phyloP scores from a whole-genome alignment of 2,329 filamentous ascomycete genomes.

The Fusarium tupiense region DNA sequence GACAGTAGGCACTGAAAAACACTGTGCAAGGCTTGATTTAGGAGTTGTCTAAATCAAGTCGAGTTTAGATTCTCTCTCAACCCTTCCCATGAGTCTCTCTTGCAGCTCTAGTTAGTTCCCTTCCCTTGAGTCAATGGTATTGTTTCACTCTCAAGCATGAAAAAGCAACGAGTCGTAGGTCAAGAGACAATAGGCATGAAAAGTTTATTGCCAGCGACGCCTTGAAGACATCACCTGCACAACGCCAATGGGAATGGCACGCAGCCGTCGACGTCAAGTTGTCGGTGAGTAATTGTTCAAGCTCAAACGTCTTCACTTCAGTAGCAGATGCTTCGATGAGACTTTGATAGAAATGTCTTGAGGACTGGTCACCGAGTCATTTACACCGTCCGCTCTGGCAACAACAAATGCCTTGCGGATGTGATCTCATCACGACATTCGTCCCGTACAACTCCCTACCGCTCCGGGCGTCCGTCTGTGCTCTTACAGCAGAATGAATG shows the following conservation, averaged over 20 bases:
- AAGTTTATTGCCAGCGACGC: conserved; percentile 14
- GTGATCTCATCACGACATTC: neutral
- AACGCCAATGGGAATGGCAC: neutral
- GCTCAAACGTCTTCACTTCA: neutral
- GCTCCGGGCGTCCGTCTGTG: conserved; percentile 28
- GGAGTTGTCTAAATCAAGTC: conserved; percentile 1
- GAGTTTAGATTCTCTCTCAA: neutral
- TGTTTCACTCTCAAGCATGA: conserved; percentile 10
- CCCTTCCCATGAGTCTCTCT: neutral
- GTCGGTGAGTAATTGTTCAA: conserved; percentile 15
- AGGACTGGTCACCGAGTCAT: conserved; percentile 1
- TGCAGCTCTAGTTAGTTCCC: conserved; percentile 2
- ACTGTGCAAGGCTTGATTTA: conserved; percentile 9
- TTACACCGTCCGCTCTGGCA: neutral
- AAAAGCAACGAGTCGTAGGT: conserved; percentile 10
- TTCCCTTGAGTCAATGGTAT: conserved; percentile 12
- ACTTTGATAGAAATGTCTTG: neutral
- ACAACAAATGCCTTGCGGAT: conserved; percentile 4
- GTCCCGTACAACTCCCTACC: neutral
- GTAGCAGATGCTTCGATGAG: neutral
- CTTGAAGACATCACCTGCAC: conserved; percentile 24
- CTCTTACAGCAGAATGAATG: conserved; percentile 26
- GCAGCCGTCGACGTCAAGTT: conserved; percentile 26
- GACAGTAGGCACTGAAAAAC: neutral
- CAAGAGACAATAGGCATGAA: conserved; percentile 9